These are phyloP conservation scores for Heterobasidion irregulare DNA, from an alignment of 1,284 basidiomycete genomes.

Conservation along the genomic window DNA sequence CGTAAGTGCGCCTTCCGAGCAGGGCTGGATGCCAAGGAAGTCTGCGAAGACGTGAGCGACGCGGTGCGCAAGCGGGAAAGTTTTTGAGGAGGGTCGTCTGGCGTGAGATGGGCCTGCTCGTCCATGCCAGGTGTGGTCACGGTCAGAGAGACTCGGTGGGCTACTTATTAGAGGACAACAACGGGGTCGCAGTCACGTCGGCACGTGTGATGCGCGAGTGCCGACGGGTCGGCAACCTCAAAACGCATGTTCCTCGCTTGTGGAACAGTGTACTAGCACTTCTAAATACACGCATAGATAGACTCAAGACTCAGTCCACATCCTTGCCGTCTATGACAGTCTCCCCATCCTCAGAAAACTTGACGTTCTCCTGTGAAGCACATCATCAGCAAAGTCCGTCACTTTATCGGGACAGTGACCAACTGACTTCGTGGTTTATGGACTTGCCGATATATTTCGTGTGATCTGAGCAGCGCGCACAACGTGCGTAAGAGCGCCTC, in stretches of 20 bases:
- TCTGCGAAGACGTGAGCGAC: constrained; percentile 1
- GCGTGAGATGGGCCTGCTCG: constrained; percentile 5
- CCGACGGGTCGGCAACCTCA: too few species aligned
- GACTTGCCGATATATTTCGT: constrained; percentile 86
- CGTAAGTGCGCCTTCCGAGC: not conserved
- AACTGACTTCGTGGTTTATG: constrained; percentile 48
- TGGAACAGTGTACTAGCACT: too few species aligned
- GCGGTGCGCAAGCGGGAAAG: constrained; percentile 2
- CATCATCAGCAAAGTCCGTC: constrained; percentile 4
- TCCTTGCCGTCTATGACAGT: constrained; percentile 61
- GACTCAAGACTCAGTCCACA: constrained; percentile 14
- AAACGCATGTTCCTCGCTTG: too few species aligned
- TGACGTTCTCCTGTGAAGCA: constrained; percentile 60
- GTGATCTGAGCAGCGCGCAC: constrained; percentile 44
- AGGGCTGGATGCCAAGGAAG: not conserved
- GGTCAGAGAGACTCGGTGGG: not conserved
- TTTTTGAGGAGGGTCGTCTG: constrained; percentile 1
- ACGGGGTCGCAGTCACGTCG: too few species aligned
- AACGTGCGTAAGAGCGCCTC: not conserved
- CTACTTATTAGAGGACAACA: too few species aligned
- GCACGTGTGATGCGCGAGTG: too few species aligned
- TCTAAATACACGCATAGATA: not conserved
- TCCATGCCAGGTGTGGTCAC: constrained; percentile 4
- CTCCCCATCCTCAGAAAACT: constrained; percentile 75
- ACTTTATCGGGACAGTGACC: not conserved